Evolutionary conservation across 768 basidiomycete species (phyloP), one percentile per base, ranked within the genome.

Genomic region (Trametes meyenii): DNA sequence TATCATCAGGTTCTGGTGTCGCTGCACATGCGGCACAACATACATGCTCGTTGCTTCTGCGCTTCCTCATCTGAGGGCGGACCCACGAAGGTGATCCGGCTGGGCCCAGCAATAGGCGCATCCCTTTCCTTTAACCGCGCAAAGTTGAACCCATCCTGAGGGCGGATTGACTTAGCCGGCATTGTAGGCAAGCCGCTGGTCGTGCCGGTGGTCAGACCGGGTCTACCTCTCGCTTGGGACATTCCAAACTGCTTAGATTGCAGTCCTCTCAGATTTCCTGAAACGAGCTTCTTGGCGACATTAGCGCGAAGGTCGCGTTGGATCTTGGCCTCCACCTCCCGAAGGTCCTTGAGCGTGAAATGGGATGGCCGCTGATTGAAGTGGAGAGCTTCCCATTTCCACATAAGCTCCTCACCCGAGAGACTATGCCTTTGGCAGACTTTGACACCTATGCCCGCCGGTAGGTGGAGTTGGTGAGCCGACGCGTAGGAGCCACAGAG

Each of bases 341-440:
- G 80, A 26, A 87, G 76, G 16, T 80, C 76, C 54, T 69, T 67
- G 50, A 80, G 72, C 3, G 83, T 81, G 57, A 89, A 85, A 43
- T 52, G 54, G 17, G 44, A 17, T 3, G 69, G 66, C 29, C 40
- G 70, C 46, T 51, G 69, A 19, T 65, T 72, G 50, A 70, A 77
- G 14, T 64, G 67, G 35, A 70, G 75, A 56, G 88, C 88, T 69
- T 92, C 87, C 79, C 87, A 85, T 71, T 90, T 92, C 73, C 78
- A 92, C 42, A 78, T 79, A 19, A 92, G 77, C 50, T 76, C 70
- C 23, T 84, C 78, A 21, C 85, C 78, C 33, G 75, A 65, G 40
- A 87, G 38, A 59, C 82, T 81, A 74, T 85, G 88, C 65, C 82
- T 82, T 70, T 81, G 77, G 70, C 90, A 92, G 61, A 92, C 77